Base-by-base conservation (phyloP, 1,139 yeast genomes). In the Blastobotrys persicus region DNA sequence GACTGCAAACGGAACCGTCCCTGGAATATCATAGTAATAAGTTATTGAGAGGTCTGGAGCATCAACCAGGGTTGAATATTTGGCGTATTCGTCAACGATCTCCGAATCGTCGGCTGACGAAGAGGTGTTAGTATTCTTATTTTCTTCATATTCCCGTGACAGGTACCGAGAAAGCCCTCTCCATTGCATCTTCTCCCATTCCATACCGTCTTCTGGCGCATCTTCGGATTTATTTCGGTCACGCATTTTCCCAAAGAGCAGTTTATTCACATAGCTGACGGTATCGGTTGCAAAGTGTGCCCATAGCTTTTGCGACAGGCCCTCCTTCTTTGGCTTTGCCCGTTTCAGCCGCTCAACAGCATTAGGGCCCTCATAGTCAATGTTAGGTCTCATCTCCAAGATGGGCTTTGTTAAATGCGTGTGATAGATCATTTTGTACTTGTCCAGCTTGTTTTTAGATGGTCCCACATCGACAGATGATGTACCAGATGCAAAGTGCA, bases 11-110 rank as follows among this genome's bases (percentile, higher is more conserved):
- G 85, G 83, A 3, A 80, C 83, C 1, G 63, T 51, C 0, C 96
- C 96, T 0, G 89, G 86, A 1, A 74, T 61, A 64, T 92, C 98
- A 58, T 76, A 85, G 59, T 78, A 83, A 60, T 85, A 85, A 4
- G 74, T 70, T 1, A 88, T 46, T 19, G 76, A 71, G 0, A 83
- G 75, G 12, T 66, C 65, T 0, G 79, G 77, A 0, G 95, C 77
- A 56, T 84, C 88, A n/a, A 89, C 58, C 1, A 92, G 67, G 44
- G 80, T 78, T n/a, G 94, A 79, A 54, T 78, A 84, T 62, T 85
- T 85, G 2, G 94, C 98, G 64, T 92, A 92, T 60, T 92, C 96
- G 41, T 80, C 79, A 32, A 70, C 75, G 4, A 69, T 63, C 58
- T 74, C 55, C 54, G 68, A 61, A 59, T 57, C 67, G 67, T 76